Evolutionary conservation across 148 eudicot species (phyloP).

Genomic region (Rhododendron ovatum): DNA sequence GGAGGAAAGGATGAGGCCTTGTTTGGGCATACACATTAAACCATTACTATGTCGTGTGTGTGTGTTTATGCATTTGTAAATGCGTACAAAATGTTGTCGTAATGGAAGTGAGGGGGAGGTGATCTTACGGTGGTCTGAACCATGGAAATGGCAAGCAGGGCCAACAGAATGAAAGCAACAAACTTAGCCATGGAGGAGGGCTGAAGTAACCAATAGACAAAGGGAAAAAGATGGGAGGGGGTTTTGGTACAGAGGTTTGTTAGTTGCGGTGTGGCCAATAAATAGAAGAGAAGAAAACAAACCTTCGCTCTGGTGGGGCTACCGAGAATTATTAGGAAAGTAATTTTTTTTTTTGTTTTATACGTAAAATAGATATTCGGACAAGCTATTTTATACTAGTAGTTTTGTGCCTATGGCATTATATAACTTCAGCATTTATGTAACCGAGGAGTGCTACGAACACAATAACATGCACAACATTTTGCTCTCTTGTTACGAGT

Average conservation of each 20-base stretch:
- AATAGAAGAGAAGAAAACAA: background rate
- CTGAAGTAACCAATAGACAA: background rate
- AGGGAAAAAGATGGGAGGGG: background rate
- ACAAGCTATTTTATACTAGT: too few species aligned
- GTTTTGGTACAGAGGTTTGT: background rate
- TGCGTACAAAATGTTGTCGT: background rate
- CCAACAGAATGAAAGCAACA: constrained; percentile 28
- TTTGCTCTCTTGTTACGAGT: too few species aligned
- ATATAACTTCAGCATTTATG: too few species aligned
- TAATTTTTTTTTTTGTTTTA: too few species aligned
- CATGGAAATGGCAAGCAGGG: constrained; percentile 38
- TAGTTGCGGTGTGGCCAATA: background rate
- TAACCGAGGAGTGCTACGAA: too few species aligned
- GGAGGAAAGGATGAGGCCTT: background rate
- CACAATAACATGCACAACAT: too few species aligned
- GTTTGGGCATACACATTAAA: background rate
- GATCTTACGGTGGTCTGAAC: constrained; percentile 25
- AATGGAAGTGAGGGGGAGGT: background rate
- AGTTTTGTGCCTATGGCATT: too few species aligned
- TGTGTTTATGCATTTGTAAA: background rate
- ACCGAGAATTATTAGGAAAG: background rate
- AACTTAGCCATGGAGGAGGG: constrained; percentile 27
- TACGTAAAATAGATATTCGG: background rate
- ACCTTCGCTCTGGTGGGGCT: background rate
- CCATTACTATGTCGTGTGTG: background rate